Conservation (phyloP, 129 eudicot species). For the Helianthus tuberosus region DNA sequence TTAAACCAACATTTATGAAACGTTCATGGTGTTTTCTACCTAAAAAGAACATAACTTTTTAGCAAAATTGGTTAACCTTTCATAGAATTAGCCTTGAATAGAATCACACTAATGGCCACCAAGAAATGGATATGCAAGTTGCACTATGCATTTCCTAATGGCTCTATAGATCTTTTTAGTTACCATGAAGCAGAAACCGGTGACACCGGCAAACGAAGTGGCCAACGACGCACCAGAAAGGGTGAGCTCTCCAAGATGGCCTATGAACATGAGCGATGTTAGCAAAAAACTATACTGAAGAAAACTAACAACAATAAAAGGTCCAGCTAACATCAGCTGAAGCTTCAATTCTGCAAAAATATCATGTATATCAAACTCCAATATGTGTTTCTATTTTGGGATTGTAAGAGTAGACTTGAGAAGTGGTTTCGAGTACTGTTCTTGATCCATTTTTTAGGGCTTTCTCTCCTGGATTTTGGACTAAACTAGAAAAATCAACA, state of each 20-base stretch:
- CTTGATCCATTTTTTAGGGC: constrained; percentile 25
- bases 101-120: no score
- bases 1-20: not conserved
- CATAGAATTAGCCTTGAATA: no score
- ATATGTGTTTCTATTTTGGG: constrained; percentile 13
- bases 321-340: constrained; percentile 38
- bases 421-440: constrained; percentile 29
- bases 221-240: constrained; percentile 44
- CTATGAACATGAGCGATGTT: constrained; percentile 40
- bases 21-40: not conserved
- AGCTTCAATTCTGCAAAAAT: constrained; percentile 30
- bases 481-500: constrained; percentile 3
- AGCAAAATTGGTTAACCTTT: not conserved
- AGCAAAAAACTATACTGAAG: constrained; percentile 35
- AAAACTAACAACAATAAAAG: constrained; percentile 38
- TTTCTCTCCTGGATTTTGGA: not conserved
- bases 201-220: constrained; percentile 35
- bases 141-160: not conserved
- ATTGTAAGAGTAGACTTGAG: constrained; percentile 20
- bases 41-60: no score
- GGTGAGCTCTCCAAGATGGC: constrained; percentile 40
- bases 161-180: constrained; percentile 1
- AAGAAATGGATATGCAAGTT: not conserved
- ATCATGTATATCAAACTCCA: constrained; percentile 4
- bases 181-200: constrained; percentile 43